Percentiles rank a stretch among this genome's conserved stretches.
Evolutionary conservation across 495 filamentous ascomycete species (phyloP).

Genomic region (Aspergillus mulundensis): DNA sequence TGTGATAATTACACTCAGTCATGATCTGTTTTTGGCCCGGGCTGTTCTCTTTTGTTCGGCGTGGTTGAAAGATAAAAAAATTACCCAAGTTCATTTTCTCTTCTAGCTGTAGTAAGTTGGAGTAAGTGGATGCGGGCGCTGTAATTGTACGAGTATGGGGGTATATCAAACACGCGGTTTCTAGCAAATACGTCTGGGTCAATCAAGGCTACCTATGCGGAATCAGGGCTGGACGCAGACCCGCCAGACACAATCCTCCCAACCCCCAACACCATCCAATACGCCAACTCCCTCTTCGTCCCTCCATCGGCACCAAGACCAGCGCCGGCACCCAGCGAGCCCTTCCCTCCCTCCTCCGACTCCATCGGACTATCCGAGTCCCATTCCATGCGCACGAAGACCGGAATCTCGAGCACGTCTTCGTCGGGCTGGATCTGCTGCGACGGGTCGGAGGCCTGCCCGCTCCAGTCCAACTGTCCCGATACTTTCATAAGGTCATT

Average conservation of each 20-base stretch:
- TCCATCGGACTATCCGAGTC: slow-evolving; percentile 73
- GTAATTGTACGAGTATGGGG: background rate
- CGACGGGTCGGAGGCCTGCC: slow-evolving; percentile 13
- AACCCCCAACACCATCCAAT: slow-evolving; percentile 90
- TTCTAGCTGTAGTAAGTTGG: background rate
- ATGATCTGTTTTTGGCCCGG: slow-evolving; percentile 20
- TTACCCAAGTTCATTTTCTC: slow-evolving; percentile 6
- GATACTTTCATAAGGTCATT: slow-evolving; percentile 14
- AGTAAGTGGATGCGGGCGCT: background rate
- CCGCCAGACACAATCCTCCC: slow-evolving; percentile 56
- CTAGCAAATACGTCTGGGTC: too few relatives aligned
- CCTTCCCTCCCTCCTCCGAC: slow-evolving; percentile 50
- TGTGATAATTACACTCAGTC: slow-evolving; percentile 20
- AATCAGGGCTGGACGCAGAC: background rate
- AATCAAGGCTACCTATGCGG: too few relatives aligned
- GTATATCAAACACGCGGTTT: background rate
- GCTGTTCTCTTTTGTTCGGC: slow-evolving; percentile 19
- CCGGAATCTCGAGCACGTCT: slow-evolving; percentile 89
- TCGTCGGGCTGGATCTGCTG: slow-evolving; percentile 61
- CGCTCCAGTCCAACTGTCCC: slow-evolving; percentile 22
- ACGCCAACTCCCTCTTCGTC: slow-evolving; percentile 75
- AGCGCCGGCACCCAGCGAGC: slow-evolving; percentile 39
- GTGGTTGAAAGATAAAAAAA: slow-evolving; percentile 21
- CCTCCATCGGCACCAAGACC: slow-evolving; percentile 31
- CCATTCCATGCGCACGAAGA: slow-evolving; percentile 91